Base-by-base conservation (phyloP, 192 early-diverging fungal species). In the Gryganskiella cystojenkinii region DNA sequence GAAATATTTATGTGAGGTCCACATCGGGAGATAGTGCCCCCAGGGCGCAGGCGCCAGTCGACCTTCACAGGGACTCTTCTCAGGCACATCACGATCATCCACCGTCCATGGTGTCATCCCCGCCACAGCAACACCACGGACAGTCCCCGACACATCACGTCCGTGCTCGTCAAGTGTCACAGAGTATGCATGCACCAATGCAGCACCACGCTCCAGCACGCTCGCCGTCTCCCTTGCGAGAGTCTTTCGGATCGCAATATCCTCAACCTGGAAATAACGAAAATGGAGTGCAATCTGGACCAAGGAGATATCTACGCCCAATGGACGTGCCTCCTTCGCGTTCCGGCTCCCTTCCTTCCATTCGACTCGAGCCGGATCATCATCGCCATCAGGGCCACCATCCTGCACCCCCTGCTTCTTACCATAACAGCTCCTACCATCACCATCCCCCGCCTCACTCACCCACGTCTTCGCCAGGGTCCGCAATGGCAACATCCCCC, bases 1-100 rank as follows among this genome's bases (percentile, higher is more conserved):
- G 74, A 3, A 68, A 78, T 27, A 51, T 78, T n/a, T 78, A 78
- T 30, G 31, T 69, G 40, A 61, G 56, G 46, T 76, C 72, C n/a
- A 14, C 52, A 27, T 76, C 72, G 19, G 58, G 58, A 30, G 67
- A 70, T 20, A 27, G 53, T n/a, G 53, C 8, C 4, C 44, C 68
- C 14, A 50, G 46, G 40, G 22, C 57, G 51, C 58, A 49, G 47
- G 33, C 54, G 14, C 57, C 64, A 2, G 22, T 61, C 2, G 69
- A 71, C 6, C 37, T 28, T 7, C 70, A 56, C 19, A 42, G 61
- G 5, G 67, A 70, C 1, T 4, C 51, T 20, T 22, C 44, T 4
- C 56, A 64, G 37, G 31, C 35, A 14, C 43, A 30, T 22, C 50
- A 52, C 46, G 40, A 58, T 14, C 27, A 14, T 34, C 22, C 65